Evolutionary conservation across 257 asterid genomes (phyloP).

Genomic region (Plantago ovata): DNA sequence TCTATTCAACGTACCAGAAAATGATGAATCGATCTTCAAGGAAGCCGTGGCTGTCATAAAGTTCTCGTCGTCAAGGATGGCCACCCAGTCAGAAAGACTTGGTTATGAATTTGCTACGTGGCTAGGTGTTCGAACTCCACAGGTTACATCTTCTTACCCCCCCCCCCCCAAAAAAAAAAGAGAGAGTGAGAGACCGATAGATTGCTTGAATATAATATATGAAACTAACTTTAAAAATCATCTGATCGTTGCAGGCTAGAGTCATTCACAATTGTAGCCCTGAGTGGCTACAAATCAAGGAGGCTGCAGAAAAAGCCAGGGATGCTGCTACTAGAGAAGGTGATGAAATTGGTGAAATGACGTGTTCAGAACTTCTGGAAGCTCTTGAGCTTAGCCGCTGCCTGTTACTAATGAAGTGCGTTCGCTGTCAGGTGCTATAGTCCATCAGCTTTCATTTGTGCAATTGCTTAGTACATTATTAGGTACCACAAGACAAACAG

Average conservation of each 20-base stretch:
- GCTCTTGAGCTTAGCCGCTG: conserved; percentile 99
- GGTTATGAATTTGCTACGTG: conserved; percentile 98
- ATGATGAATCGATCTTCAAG: conserved; percentile 59
- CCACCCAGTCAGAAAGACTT: conserved; percentile 97
- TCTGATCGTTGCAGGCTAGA: conserved; percentile 59
- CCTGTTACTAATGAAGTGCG: conserved; percentile 85
- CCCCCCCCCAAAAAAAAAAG: no score
- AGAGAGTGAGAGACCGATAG: no score
- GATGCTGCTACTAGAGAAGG: conserved; percentile 65
- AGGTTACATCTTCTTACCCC: conserved; percentile 68
- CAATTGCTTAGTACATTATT: background rate
- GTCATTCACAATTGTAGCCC: conserved; percentile 79
- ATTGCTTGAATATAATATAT: conserved; percentile 21
- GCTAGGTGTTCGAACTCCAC: conserved; percentile 99
- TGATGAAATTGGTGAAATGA: conserved; percentile 87
- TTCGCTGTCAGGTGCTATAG: conserved; percentile 22
- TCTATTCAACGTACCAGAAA: conserved; percentile 69
- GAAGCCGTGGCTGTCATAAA: conserved; percentile 98
- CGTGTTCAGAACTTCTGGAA: conserved; percentile 95
- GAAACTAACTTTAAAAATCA: conserved; percentile 16
- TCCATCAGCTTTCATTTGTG: conserved; percentile 19
- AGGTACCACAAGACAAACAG: no score
- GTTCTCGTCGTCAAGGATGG: conserved; percentile 97
- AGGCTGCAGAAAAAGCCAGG: conserved; percentile 89
- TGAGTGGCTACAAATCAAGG: conserved; percentile 94